Conservation (phyloP, 352 stramenopile species). For the Phytophthora aleatoria region DNA sequence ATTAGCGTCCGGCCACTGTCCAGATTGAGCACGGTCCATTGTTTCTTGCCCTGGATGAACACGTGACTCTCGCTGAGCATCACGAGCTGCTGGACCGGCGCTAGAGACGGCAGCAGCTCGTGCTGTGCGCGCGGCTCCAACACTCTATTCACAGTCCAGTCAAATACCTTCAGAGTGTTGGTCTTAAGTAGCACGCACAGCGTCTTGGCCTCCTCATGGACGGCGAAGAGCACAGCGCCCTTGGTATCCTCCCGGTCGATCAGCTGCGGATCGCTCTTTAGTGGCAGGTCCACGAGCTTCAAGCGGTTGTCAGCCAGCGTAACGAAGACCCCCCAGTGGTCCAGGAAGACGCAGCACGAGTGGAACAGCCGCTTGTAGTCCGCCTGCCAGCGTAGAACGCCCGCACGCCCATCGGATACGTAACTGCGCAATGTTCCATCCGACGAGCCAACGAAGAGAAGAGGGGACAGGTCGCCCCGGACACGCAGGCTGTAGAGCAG, state of each 20-base stretch:
- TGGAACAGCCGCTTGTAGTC: constrained; percentile 73
- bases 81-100: constrained; percentile 61
- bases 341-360: constrained; percentile 53
- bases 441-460: constrained; percentile 61
- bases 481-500: constrained; percentile 48
- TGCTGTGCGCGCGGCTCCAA: constrained; percentile 63
- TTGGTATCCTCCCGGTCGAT: constrained; percentile 71
- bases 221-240: constrained; percentile 53
- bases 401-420: constrained; percentile 35
- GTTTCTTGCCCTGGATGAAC: constrained; percentile 66
- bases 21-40: constrained; percentile 67
- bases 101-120: constrained; percentile 41
- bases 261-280: constrained; percentile 51
- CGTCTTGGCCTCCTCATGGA: constrained; percentile 58
- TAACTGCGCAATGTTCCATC: constrained; percentile 69
- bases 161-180: constrained; percentile 67
- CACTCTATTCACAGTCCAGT: constrained; percentile 67
- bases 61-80: constrained; percentile 71
- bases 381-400: constrained; percentile 51
- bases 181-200: constrained; percentile 65
- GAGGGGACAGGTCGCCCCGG: constrained; percentile 45
- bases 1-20: constrained; percentile 59
- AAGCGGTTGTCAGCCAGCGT: constrained; percentile 67
- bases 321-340: constrained; percentile 70
- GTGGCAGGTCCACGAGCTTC: constrained; percentile 63